Conservation (phyloP, 768 basidiomycete species). For the Lactifluus pinguis region DNA sequence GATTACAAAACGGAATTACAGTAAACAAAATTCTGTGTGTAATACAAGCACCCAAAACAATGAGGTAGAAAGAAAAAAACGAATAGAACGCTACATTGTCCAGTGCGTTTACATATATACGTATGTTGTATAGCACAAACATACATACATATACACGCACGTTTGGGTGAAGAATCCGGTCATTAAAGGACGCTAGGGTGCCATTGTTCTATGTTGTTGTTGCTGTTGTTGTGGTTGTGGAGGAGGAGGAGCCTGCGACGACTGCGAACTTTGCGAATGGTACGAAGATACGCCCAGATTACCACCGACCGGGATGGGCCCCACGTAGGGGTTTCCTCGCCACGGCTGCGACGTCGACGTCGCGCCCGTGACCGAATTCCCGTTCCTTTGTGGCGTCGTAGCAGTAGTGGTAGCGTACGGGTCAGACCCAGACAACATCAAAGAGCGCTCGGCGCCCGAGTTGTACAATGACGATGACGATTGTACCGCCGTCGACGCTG, state of each 20-base stretch:
- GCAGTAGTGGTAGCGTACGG: neutral
- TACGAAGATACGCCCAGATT: neutral
- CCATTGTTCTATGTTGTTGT: slow-evolving; percentile 15
- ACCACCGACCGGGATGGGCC: neutral
- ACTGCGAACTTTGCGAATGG: slow-evolving; percentile 6
- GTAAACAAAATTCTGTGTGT: slow-evolving; percentile 7
- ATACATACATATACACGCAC: neutral
- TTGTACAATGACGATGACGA: neutral
- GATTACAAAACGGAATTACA: slow-evolving; percentile 1
- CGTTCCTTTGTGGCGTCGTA: neutral
- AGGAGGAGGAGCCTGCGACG: neutral
- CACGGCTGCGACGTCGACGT: neutral
- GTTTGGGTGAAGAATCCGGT: neutral
- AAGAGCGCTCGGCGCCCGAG: slow-evolving; percentile 13
- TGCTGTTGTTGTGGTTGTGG: neutral
- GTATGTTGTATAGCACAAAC: neutral
- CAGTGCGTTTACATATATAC: neutral
- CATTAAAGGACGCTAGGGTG: neutral
- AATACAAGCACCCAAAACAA: slow-evolving; percentile 1
- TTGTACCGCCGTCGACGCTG: neutral
- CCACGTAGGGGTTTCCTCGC: slow-evolving; percentile 5
- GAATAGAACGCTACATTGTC: neutral
- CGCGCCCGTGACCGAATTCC: neutral
- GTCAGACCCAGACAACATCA: slow-evolving; percentile 2
- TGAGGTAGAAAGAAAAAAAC: neutral